Percentiles rank a stretch among this genome's conserved stretches.
phyloP scores from a whole-genome alignment of 1,139 yeast species.

The Blastobotrys malaysiensis region DNA sequence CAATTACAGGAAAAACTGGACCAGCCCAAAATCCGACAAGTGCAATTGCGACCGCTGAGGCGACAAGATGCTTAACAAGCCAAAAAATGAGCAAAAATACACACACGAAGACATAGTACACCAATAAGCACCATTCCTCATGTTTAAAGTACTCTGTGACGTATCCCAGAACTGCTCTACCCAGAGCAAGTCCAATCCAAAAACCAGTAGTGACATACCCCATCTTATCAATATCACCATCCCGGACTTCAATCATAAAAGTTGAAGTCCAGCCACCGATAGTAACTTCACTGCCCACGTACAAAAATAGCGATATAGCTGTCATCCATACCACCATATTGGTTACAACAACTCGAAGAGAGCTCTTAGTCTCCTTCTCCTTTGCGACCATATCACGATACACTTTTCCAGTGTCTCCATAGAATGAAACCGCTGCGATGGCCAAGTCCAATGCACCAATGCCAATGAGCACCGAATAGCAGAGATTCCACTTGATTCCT shows the following conservation, averaged over 20 bases:
- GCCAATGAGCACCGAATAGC: constrained; percentile 41
- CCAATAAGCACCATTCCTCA: constrained; percentile 23
- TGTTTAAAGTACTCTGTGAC: constrained; percentile 25
- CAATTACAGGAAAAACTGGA: constrained; percentile 73
- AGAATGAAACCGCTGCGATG: constrained; percentile 12
- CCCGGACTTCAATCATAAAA: constrained; percentile 51
- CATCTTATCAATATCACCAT: constrained; percentile 40
- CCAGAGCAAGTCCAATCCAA: constrained; percentile 62
- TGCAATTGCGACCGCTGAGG: constrained; percentile 39
- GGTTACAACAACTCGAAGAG: constrained; percentile 34
- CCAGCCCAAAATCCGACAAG: constrained; percentile 65
- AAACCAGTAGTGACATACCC: constrained; percentile 68
- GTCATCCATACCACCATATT: constrained; percentile 55
- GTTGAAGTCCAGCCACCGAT: constrained; percentile 71
- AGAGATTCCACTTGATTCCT: constrained; percentile 49
- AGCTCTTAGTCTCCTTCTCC: background rate
- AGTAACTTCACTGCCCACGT: constrained; percentile 64
- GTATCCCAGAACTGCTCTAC: constrained; percentile 44
- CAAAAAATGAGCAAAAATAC: constrained; percentile 26
- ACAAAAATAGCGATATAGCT: constrained; percentile 51
- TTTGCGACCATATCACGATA: constrained; percentile 8
- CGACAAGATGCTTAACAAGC: constrained; percentile 26
- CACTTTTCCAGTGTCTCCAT: constrained; percentile 16
- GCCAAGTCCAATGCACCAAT: constrained; percentile 31
- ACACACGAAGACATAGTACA: constrained; percentile 21